Evolutionary conservation across 202 grass and related monocot genomes (phyloP).

Genomic region (Schoenoplectus triqueter): DNA sequence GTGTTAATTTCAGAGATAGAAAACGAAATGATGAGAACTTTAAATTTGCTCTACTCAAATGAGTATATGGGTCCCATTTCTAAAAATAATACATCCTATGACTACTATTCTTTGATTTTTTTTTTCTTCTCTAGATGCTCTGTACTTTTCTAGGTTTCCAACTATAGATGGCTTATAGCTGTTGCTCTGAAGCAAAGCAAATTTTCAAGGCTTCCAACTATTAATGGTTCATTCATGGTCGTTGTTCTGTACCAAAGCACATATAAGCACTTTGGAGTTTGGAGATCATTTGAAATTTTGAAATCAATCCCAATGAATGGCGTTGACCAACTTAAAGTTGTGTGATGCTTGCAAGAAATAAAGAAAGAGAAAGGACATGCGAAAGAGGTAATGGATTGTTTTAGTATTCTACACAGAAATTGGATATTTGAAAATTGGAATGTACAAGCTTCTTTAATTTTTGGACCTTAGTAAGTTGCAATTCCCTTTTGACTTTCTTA

Average conservation of each 20-base stretch:
- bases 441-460: not conserved
- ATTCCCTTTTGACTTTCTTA: not conserved
- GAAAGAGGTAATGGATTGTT: conserved; percentile 13
- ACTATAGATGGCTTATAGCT: not conserved
- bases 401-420: not conserved
- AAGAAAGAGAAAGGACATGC: not conserved
- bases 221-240: not conserved
- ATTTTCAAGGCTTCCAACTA: not conserved
- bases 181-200: not conserved
- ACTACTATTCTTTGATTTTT: not conserved
- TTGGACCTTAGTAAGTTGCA: not conserved
- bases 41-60: no score
- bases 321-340: not conserved
- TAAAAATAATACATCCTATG: not conserved
- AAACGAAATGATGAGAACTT: no score
- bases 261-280: not conserved
- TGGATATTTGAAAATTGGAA: not conserved
- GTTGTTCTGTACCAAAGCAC: not conserved
- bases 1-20: no score
- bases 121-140: conserved; percentile 1
- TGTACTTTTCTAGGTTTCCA: not conserved
- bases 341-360: not conserved
- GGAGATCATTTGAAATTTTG: not conserved
- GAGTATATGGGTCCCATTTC: no score
- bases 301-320: not conserved